Base-by-base conservation (phyloP, 2,329 filamentous ascomycete species). In the Xylariales sp. region DNA sequence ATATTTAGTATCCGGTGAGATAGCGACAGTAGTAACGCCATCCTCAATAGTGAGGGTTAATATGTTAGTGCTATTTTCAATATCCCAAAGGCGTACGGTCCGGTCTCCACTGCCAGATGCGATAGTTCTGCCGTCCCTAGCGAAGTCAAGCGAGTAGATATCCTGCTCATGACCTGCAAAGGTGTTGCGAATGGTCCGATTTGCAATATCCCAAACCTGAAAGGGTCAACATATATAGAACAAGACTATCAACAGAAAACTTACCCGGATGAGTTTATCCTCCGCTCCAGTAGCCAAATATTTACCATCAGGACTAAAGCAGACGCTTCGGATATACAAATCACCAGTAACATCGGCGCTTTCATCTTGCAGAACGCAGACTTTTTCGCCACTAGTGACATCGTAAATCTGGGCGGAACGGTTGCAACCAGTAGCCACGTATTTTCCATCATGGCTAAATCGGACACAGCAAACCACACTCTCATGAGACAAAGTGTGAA, bases 391-490 rank as follows among this genome's bases (percentile, higher is more conserved):
- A 16, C 89, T 92, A 75, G 89, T 86, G 49, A 98, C 95, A 72
- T 99, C 96, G 80, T 96, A 99, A 75, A 99, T 99, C 81, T 98
- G 95, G n/a, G 96, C 96, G n/a, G 94, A 97, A 71, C 94, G 87
- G 81, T 99, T 99, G 85, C 96, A 98, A 50, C 96, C 96, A 5
- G 96, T 99, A 7, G 96, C 96, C 63, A 99, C 92, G 74, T 93
- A 97, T 78, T 97, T 94, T 73, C 96, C 96, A 77, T 99, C 96
- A 63, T 92, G 89, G 79, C 95, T 98, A 85, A 99, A 99, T 66
- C 96, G 89, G 43, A 99, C 96, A 79, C 96, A 99, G 86, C 96
- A 99, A 0, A 99, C 96, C 3, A 99, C 96, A 75, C 95, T 98
- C 78, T 97, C 93, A 77, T 99, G 96, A 68, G 90, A 89, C 61